Percentiles rank a stretch among this genome's conserved stretches.
phyloP scores from a whole-genome alignment of 1,139 yeast genomes.

The Taiozyma sp. region DNA sequence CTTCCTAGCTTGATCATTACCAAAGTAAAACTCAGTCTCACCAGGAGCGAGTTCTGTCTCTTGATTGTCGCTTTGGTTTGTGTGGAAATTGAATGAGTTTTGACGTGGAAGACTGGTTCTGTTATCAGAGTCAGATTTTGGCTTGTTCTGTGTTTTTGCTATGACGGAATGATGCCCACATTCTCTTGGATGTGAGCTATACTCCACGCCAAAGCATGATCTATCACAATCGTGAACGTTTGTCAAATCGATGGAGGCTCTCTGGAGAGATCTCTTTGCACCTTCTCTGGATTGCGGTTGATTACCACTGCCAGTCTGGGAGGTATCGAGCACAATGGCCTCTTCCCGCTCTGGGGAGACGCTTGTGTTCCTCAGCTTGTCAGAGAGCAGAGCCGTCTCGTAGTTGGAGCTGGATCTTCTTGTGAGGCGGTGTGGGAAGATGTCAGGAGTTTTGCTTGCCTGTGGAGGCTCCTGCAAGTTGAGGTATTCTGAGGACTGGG shows the following conservation, averaged over 20 bases:
- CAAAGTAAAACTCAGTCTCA: neutral
- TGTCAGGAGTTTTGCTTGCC: conserved; percentile 12
- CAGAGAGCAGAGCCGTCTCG: conserved; percentile 8
- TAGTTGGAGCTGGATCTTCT: conserved; percentile 16
- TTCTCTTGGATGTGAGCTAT: neutral
- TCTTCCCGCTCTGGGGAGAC: neutral
- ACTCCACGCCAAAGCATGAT: conserved; percentile 1
- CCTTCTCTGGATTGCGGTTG: conserved; percentile 9
- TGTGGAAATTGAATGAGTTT: neutral
- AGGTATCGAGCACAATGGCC: neutral
- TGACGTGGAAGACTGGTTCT: neutral
- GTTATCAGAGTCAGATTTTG: neutral
- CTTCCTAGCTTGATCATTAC: conserved; percentile 1
- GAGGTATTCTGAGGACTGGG: conserved; percentile 7
- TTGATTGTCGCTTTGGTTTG: neutral
- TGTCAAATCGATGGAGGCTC: conserved; percentile 8
- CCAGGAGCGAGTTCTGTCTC: neutral
- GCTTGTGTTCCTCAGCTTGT: neutral
- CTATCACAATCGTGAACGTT: conserved; percentile 3
- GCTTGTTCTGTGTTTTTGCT: neutral
- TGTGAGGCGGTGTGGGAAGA: neutral
- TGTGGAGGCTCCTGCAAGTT: conserved; percentile 13
- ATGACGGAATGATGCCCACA: neutral
- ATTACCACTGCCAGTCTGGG: neutral
- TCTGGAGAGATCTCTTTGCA: conserved; percentile 11